A percentile compares a stretch with the other conserved stretches of the same genome.
Conservation (phyloP, 352 stramenopile genomes). For the Globisporangium splendens region DNA sequence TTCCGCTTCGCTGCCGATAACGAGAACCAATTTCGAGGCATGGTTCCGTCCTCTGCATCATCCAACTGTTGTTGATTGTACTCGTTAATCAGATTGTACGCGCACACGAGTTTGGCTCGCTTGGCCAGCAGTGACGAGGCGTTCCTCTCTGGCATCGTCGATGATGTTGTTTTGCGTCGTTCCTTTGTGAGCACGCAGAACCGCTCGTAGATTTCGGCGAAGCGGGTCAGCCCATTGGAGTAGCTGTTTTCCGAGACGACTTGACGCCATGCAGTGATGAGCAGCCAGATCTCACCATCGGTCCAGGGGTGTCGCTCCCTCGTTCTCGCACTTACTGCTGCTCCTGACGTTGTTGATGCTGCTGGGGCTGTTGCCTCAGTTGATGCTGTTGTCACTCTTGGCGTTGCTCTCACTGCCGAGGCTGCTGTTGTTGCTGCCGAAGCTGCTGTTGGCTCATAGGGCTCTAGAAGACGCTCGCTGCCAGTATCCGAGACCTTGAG, state of each 20-base stretch:
- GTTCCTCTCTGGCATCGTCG: not conserved
- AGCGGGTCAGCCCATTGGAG: not conserved
- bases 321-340: too few species aligned
- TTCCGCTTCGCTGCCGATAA: not conserved
- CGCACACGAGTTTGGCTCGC: not conserved
- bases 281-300: slow-evolving; percentile 3
- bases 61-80: not conserved
- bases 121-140: not conserved
- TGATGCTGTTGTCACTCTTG: too few species aligned
- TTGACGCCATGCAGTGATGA: slow-evolving; percentile 5
- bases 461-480: too few species aligned
- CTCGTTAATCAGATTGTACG: slow-evolving; percentile 3
- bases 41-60: too few species aligned
- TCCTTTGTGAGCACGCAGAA: not conserved
- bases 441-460: too few species aligned
- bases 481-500: too few species aligned
- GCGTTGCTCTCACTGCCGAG: too few species aligned
- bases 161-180: not conserved
- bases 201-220: not conserved
- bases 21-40: not conserved
- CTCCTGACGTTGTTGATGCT: too few species aligned
- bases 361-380: too few species aligned
- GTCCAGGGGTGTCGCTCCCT: not conserved
- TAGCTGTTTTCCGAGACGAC: not conserved
- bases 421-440: too few species aligned